Evolutionary conservation across 352 stramenopile species (phyloP).

Genomic region (Pythium aphanidermatum): DNA sequence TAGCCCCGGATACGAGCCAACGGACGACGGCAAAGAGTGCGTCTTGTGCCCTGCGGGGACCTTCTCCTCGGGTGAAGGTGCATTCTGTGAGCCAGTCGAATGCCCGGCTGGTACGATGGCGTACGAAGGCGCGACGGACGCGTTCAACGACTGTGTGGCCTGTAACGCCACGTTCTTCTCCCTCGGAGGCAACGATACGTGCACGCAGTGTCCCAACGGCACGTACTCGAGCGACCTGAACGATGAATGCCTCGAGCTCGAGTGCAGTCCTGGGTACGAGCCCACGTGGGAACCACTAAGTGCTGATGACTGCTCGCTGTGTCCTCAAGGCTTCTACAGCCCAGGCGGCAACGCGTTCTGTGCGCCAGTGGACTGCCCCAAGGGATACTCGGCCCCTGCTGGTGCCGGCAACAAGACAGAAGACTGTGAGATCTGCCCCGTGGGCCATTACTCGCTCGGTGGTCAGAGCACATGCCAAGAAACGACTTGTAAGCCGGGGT

Average conservation of each 20-base stretch:
- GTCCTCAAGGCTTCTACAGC: constrained; percentile 32
- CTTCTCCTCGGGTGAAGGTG: constrained; percentile 25
- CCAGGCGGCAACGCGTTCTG: constrained; percentile 22
- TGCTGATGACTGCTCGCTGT: constrained; percentile 25
- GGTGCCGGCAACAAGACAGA: constrained; percentile 17
- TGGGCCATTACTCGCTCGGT: constrained; percentile 31
- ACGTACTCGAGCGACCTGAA: constrained; percentile 22
- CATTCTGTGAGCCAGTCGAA: constrained; percentile 22
- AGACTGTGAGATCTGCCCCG: constrained; percentile 24
- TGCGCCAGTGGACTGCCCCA: constrained; percentile 23
- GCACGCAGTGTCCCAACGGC: constrained; percentile 24
- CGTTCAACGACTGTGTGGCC: constrained; percentile 18
- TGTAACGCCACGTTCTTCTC: constrained; percentile 31
- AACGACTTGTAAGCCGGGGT: constrained; percentile 30
- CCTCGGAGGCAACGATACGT: constrained; percentile 25
- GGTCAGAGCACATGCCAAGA: constrained; percentile 23
- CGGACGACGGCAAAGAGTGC: constrained; percentile 24
- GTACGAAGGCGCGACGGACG: constrained; percentile 18
- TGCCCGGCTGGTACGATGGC: constrained; percentile 24
- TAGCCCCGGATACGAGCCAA: constrained; percentile 35
- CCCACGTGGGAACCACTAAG: constrained; percentile 12
- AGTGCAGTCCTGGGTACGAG: constrained; percentile 25
- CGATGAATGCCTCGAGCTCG: constrained; percentile 21
- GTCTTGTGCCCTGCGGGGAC: constrained; percentile 20
- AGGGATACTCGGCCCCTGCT: constrained; percentile 20